These are phyloP conservation scores for Coemansia asiatica DNA, from an alignment of 192 early-diverging fungal species.

Conservation along the genomic window DNA sequence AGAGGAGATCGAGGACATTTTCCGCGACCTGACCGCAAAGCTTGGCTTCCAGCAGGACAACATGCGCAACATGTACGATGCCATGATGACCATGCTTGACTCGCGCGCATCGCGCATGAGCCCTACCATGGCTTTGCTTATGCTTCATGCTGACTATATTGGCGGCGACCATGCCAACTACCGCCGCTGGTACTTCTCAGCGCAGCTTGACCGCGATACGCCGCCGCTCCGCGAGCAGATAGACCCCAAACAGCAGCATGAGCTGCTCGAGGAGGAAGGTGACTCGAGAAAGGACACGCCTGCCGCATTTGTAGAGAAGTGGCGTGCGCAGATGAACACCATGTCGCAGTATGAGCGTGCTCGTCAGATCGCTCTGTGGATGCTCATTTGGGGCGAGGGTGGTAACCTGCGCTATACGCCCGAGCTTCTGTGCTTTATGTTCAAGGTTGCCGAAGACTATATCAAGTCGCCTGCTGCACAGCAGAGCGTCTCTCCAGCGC, in stretches of 20 bases:
- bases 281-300: conserved; percentile 46
- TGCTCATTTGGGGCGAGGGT: conserved; percentile 80
- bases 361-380: conserved; percentile 71
- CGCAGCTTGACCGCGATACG: conserved; percentile 63
- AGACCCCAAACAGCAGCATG: conserved; percentile 54
- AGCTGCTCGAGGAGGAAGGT: conserved; percentile 49
- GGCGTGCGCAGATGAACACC: conserved; percentile 69
- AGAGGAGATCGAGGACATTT: conserved; percentile 69
- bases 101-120: conserved; percentile 75
- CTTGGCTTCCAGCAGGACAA: conserved; percentile 79
- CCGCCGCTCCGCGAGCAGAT: conserved; percentile 55
- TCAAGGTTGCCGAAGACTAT: conserved; percentile 65
- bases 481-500: conserved; percentile 54
- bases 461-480: conserved; percentile 58
- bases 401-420: conserved; percentile 71
- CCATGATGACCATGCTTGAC: conserved; percentile 77
- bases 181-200: conserved; percentile 80
- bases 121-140: conserved; percentile 67
- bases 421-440: conserved; percentile 78
- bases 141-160: conserved; percentile 77
- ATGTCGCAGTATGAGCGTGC: conserved; percentile 71
- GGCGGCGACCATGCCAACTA: conserved; percentile 82
- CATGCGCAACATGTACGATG: conserved; percentile 74
- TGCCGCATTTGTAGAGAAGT: conserved; percentile 60
- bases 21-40: conserved; percentile 64